Percentiles rank a stretch among this genome's conserved stretches.
These are phyloP conservation scores for Forsythia viridissima DNA, from an alignment of 257 asterid species.

Conservation along the genomic window DNA sequence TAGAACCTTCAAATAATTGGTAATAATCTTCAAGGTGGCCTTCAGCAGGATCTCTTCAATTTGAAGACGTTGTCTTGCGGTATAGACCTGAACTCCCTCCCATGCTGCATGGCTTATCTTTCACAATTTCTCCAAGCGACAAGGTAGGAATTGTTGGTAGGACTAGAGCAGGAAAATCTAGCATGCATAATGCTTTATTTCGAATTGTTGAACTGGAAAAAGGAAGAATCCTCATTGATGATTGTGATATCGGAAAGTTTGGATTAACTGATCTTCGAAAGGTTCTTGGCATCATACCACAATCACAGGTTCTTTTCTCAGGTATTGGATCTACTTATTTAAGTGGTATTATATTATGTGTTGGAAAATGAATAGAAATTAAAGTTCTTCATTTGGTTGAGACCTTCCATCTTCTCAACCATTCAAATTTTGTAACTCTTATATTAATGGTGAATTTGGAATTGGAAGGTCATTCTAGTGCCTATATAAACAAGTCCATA, in stretches of 20 bases:
- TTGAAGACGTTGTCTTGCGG: constrained; percentile 78
- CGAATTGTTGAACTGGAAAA: constrained; percentile 86
- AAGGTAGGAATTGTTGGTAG: constrained; percentile 97
- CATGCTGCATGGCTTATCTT: constrained; percentile 86
- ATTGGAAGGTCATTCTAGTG: no score
- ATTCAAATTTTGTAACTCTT: no score
- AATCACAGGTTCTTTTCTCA: constrained; percentile 94
- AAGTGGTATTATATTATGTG: neutral
- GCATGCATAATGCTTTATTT: constrained; percentile 95
- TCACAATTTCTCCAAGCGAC: constrained; percentile 75
- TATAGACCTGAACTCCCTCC: constrained; percentile 98
- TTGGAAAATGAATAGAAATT: no score
- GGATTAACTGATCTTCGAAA: constrained; percentile 86
- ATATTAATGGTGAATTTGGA: no score
- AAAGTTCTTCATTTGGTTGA: no score
- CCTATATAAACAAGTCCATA: no score
- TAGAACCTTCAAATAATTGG: no score
- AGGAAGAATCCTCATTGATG: constrained; percentile 82
- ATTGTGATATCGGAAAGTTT: constrained; percentile 69
- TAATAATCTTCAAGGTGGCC: constrained; percentile 99
- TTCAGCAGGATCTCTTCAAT: constrained; percentile 71
- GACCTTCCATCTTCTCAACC: no score
- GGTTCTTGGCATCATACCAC: constrained; percentile 97
- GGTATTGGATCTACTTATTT: constrained; percentile 44
- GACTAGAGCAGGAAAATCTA: constrained; percentile 98